These are phyloP conservation scores for Zanthoxylum bungeanum DNA, from an alignment of 345 rosid species.

Conservation along the genomic window DNA sequence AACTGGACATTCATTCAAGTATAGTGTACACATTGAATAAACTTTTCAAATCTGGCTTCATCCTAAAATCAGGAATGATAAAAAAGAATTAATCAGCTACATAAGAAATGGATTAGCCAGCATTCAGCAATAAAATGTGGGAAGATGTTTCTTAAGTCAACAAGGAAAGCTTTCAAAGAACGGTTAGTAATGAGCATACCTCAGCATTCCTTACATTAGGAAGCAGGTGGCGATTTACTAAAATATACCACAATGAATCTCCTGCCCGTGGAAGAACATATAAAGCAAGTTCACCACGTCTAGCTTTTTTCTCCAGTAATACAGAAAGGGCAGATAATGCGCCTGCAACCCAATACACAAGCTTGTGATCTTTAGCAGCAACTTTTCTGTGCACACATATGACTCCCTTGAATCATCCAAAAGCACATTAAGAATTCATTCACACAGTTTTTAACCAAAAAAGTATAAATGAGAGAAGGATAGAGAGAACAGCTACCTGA, in stretches of 20 bases:
- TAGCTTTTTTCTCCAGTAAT: conserved; percentile 84
- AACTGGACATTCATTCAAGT: background rate
- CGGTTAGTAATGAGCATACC: conserved; percentile 39
- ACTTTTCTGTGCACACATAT: conserved; percentile 91
- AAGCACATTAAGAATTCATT: conserved; percentile 19
- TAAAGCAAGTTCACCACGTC: conserved; percentile 92
- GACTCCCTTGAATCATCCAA: conserved; percentile 54
- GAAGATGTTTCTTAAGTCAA: background rate
- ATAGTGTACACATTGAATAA: background rate
- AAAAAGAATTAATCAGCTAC: background rate
- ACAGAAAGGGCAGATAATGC: conserved; percentile 91
- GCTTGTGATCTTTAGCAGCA: conserved; percentile 86
- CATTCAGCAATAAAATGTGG: background rate
- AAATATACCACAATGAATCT: conserved; percentile 94
- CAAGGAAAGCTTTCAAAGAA: background rate
- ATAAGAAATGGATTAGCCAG: background rate
- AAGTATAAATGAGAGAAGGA: conserved; percentile 9
- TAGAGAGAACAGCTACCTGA: conserved; percentile 54
- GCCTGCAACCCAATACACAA: conserved; percentile 90
- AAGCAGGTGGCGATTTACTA: conserved; percentile 78
- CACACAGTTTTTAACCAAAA: background rate
- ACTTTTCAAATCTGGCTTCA: background rate
- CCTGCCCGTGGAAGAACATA: conserved; percentile 98
- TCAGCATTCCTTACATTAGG: conserved; percentile 87
- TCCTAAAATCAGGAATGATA: background rate